Conservation (phyloP, 106 monocot genomes). For the Hemerocallis citrina region DNA sequence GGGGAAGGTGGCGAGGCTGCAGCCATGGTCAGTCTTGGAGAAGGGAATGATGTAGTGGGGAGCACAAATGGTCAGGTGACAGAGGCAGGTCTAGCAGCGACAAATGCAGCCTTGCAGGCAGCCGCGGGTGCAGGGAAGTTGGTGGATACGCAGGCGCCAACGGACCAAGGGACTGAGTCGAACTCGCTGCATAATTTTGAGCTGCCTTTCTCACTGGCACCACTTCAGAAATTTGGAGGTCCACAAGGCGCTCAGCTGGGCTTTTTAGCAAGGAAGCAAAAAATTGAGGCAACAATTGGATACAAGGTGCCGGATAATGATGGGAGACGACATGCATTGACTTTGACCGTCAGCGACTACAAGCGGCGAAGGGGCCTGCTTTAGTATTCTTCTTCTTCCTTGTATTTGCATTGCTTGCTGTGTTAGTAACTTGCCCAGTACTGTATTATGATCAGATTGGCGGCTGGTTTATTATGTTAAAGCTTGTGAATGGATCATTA, state of each 20-base stretch:
- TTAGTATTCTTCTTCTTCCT: slow-evolving; percentile 6
- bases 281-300: slow-evolving; percentile 70
- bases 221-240: slow-evolving; percentile 65
- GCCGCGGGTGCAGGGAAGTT: slow-evolving; percentile 86
- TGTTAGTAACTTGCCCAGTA: too few species aligned
- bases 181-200: slow-evolving; percentile 73
- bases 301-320: slow-evolving; percentile 65
- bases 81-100: slow-evolving; percentile 38
- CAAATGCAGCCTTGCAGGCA: slow-evolving; percentile 69
- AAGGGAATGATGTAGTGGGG: slow-evolving; percentile 3
- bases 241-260: slow-evolving; percentile 42
- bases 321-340: slow-evolving; percentile 61
- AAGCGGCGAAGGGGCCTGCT: slow-evolving; percentile 80
- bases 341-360: slow-evolving; percentile 90
- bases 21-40: background rate
- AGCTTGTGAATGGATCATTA: too few species aligned
- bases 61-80: slow-evolving; percentile 7
- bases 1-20: too few species aligned
- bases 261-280: slow-evolving; percentile 79
- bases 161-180: slow-evolving; percentile 64
- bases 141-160: slow-evolving; percentile 77
- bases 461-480: too few species aligned
- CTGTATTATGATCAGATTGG: too few species aligned
- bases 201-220: slow-evolving; percentile 61
- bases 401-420: slow-evolving; percentile 44